These are phyloP conservation scores for Medicago lupulina DNA, from an alignment of 306 rosid genomes.

Conservation along the genomic window DNA sequence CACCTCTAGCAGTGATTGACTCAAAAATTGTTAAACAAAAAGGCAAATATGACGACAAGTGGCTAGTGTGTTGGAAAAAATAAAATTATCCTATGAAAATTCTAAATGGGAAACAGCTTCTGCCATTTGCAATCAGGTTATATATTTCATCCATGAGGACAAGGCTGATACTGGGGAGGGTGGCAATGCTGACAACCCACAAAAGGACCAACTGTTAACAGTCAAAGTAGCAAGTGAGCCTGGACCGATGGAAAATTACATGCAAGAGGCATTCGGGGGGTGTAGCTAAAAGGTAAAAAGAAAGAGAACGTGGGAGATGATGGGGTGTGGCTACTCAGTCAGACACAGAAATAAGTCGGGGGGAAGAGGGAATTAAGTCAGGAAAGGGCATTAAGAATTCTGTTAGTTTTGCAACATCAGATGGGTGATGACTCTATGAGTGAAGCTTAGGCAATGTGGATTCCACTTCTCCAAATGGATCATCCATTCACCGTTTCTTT, in stretches of 20 bases:
- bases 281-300: neutral
- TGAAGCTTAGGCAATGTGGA: neutral
- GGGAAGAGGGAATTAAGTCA: neutral
- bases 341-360: neutral
- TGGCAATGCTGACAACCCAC: conserved; percentile 8
- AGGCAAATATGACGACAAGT: neutral
- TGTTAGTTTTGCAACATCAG: neutral
- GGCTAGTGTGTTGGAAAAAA: neutral
- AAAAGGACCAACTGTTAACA: neutral
- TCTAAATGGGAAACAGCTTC: neutral
- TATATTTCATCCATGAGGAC: neutral
- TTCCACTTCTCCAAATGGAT: conserved; percentile 1
- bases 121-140: neutral
- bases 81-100: neutral
- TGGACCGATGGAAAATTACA: neutral
- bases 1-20: neutral
- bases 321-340: neutral
- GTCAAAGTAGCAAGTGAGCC: neutral
- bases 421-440: neutral
- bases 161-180: neutral
- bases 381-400: neutral
- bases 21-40: neutral
- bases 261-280: neutral
- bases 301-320: neutral
- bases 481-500: neutral